Percentiles rank a stretch among this genome's conserved stretches.
Evolutionary conservation across 106 monocot species (phyloP).

Genomic region (Phalaenopsis aphrodite): DNA sequence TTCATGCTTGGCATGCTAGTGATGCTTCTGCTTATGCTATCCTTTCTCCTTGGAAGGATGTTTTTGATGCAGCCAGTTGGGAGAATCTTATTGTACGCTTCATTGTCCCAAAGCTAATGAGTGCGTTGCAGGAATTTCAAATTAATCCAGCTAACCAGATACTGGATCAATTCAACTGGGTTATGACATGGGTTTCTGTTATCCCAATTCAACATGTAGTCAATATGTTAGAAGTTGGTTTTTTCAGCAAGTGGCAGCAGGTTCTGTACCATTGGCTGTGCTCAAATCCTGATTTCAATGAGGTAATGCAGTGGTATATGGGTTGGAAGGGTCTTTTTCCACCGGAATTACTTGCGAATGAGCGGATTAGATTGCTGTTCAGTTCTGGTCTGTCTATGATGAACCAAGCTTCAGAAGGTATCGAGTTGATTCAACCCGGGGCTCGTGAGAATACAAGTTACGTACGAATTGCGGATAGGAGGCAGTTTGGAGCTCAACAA

Average conservation of each 20-base stretch:
- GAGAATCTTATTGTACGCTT: slow-evolving; percentile 54
- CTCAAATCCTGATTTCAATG: slow-evolving; percentile 72
- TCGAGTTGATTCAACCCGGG: slow-evolving; percentile 66
- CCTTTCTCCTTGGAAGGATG: slow-evolving; percentile 90
- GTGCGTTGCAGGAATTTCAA: slow-evolving; percentile 69
- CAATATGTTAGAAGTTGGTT: slow-evolving; percentile 61
- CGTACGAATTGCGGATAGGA: slow-evolving; percentile 55
- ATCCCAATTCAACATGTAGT: slow-evolving; percentile 84
- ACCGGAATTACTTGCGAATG: slow-evolving; percentile 68
- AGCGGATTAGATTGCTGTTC: slow-evolving; percentile 44
- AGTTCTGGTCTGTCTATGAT: slow-evolving; percentile 77
- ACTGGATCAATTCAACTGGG: slow-evolving; percentile 79
- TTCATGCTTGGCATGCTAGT: slow-evolving; percentile 72
- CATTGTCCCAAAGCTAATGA: slow-evolving; percentile 71
- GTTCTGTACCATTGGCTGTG: slow-evolving; percentile 77
- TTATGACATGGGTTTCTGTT: slow-evolving; percentile 73
- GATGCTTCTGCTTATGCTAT: slow-evolving; percentile 72
- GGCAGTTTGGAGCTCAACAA: slow-evolving; percentile 72
- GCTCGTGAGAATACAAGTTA: slow-evolving; percentile 69
- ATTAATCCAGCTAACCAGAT: slow-evolving; percentile 75
- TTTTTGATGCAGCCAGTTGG: slow-evolving; percentile 83
- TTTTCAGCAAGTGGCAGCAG: slow-evolving; percentile 90
- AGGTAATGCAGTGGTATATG: slow-evolving; percentile 79
- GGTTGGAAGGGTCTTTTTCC: slow-evolving; percentile 93
- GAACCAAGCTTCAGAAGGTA: slow-evolving; percentile 84